Conservation (phyloP, 2,329 filamentous ascomycete genomes). For the Cyphellophora attinorum region DNA sequence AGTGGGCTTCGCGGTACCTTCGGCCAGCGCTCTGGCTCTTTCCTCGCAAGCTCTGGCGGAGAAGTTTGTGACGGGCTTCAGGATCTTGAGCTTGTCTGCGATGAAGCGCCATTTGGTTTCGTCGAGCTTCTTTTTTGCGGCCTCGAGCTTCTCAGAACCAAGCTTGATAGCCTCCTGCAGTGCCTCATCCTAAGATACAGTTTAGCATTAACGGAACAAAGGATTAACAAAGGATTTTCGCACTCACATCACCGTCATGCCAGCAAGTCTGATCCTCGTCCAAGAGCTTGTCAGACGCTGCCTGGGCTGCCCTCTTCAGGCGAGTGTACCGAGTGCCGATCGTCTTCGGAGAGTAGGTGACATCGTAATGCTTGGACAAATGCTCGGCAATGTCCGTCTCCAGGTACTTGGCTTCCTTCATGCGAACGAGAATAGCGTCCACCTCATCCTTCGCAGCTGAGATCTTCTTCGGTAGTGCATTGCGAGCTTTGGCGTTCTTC, state of each 20-base stretch:
- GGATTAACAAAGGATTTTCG: background rate
- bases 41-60: conserved; percentile 36
- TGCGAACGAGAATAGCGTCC: conserved; percentile 30
- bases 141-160: conserved; percentile 33
- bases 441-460: conserved; percentile 35
- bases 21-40: conserved; percentile 29
- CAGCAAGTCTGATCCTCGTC: conserved; percentile 40
- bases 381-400: conserved; percentile 35
- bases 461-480: conserved; percentile 25
- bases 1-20: conserved; percentile 36
- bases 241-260: conserved; percentile 37
- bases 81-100: conserved; percentile 31
- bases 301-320: conserved; percentile 32
- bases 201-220: conserved; percentile 6
- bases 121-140: conserved; percentile 29
- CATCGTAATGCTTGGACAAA: conserved; percentile 31
- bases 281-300: conserved; percentile 34
- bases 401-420: conserved; percentile 23
- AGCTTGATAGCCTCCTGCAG: conserved; percentile 30
- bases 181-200: conserved; percentile 31
- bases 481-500: background rate
- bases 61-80: conserved; percentile 31
- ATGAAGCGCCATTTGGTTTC: conserved; percentile 36
- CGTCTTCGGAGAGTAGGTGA: conserved; percentile 36
- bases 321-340: conserved; percentile 39